Percentiles rank a stretch among this genome's conserved stretches.
Conservation (phyloP, 805 yeast species). For the Saccharomycopsis oosterbeekiorum region DNA sequence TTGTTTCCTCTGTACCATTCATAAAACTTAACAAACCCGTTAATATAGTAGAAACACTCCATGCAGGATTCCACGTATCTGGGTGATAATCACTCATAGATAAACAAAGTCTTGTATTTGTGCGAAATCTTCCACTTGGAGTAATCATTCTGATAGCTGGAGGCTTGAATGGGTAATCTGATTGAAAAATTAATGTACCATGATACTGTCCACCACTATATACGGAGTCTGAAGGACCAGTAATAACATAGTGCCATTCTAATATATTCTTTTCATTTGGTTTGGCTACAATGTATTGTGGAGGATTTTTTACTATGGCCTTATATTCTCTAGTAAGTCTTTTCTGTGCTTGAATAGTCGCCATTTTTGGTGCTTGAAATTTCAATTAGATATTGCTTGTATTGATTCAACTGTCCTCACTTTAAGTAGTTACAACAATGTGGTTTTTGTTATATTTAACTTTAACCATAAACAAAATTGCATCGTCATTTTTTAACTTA, state of each 20-base stretch:
- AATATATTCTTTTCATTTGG: slow-evolving; percentile 83
- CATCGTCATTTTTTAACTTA: no score
- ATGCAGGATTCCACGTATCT: slow-evolving; percentile 92
- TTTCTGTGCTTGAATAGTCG: slow-evolving; percentile 33
- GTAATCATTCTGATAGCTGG: slow-evolving; percentile 85
- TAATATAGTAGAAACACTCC: slow-evolving; percentile 85
- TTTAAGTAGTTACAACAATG: no score
- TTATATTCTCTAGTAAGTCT: slow-evolving; percentile 73
- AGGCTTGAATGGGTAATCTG: slow-evolving; percentile 85
- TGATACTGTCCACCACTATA: slow-evolving; percentile 83
- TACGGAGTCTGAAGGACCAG: slow-evolving; percentile 88
- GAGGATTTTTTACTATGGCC: slow-evolving; percentile 64
- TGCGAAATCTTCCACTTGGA: slow-evolving; percentile 79
- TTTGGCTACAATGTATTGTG: slow-evolving; percentile 74
- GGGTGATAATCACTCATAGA: slow-evolving; percentile 96
- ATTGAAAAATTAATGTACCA: slow-evolving; percentile 74
- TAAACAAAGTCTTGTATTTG: slow-evolving; percentile 73
- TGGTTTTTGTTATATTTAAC: no score
- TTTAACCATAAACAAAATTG: no score
- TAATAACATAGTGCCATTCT: slow-evolving; percentile 88
- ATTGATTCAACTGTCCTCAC: no score
- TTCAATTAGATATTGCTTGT: neutral
- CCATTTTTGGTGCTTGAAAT: neutral
- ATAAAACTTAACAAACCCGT: slow-evolving; percentile 83
- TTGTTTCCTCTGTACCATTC: slow-evolving; percentile 79